A percentile compares a stretch with the other conserved stretches of the same genome.
phyloP scores from a whole-genome alignment of 257 asterid genomes.

The Rehmannia glutinosa region DNA sequence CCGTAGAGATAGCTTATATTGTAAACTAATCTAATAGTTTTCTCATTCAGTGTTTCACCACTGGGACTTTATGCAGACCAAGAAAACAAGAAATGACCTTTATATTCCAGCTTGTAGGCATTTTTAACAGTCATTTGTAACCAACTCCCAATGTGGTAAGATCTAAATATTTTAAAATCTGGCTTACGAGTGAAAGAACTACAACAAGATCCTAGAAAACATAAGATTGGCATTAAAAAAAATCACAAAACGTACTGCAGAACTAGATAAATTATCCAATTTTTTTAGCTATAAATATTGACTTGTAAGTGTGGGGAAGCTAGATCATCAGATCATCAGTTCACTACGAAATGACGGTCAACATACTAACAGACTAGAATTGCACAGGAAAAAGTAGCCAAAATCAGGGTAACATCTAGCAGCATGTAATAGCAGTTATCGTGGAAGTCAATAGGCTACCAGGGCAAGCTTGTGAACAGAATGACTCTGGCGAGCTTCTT shows the following conservation, averaged over 20 bases:
- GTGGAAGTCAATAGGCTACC: slow-evolving; percentile 41
- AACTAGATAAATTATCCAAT: neutral
- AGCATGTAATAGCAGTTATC: slow-evolving; percentile 15
- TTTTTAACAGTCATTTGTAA: neutral
- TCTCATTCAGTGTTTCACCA: neutral
- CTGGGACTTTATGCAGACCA: neutral
- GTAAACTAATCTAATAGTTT: neutral
- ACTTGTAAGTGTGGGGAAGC: neutral
- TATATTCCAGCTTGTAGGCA: neutral
- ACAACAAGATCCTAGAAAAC: neutral
- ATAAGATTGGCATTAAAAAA: neutral
- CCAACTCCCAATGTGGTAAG: neutral
- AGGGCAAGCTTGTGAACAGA: slow-evolving; percentile 94
- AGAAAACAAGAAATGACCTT: neutral
- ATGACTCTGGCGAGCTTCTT: slow-evolving; percentile 97
- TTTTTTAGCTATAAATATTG: neutral
- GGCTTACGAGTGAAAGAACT: neutral
- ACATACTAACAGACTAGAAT: neutral
- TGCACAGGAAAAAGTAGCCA: neutral
- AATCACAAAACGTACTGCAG: neutral
- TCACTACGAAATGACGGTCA: neutral
- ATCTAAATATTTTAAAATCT: neutral
- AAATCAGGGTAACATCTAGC: slow-evolving; percentile 8
- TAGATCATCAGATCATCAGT: no score
- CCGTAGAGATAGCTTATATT: neutral